Percentiles rank a stretch among this genome's conserved stretches.
Conservation (phyloP, 202 grass and related monocot species). For the Tripidium arundinaceum region DNA sequence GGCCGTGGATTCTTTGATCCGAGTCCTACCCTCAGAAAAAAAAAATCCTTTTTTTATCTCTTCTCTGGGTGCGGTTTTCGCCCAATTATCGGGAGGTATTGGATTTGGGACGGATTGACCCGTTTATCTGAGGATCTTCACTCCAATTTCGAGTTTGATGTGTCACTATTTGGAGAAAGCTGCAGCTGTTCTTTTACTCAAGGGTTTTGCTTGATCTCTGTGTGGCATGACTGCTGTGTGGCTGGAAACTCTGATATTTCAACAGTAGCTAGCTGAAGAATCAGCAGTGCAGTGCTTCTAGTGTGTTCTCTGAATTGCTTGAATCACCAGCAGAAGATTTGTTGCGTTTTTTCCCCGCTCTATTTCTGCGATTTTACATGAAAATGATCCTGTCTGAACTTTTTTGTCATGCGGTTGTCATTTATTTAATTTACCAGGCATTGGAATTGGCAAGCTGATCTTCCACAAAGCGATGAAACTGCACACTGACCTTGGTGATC, state of each 20-base stretch:
- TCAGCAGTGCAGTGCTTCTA: neutral
- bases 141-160: constrained; percentile 19
- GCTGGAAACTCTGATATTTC: neutral
- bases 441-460: constrained; percentile 18
- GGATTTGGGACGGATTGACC: constrained; percentile 7
- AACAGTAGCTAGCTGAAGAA: neutral
- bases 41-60: neutral
- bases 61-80: neutral
- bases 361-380: neutral
- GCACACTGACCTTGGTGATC: constrained; percentile 8
- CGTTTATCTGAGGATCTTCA: neutral
- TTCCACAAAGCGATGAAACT: constrained; percentile 1
- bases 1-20: constrained; percentile 30
- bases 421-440: neutral
- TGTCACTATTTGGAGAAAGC: constrained; percentile 10
- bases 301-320: constrained; percentile 1
- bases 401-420: neutral
- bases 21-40: neutral
- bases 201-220: constrained; percentile 23
- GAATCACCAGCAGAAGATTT: neutral
- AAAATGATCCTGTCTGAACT: neutral
- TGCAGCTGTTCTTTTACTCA: neutral
- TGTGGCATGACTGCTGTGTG: neutral
- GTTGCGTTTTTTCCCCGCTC: neutral
- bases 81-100: constrained; percentile 1